Evolutionary conservation across 176 grass and related monocot species (phyloP).

Genomic region (Rhynchospora tenuis): DNA sequence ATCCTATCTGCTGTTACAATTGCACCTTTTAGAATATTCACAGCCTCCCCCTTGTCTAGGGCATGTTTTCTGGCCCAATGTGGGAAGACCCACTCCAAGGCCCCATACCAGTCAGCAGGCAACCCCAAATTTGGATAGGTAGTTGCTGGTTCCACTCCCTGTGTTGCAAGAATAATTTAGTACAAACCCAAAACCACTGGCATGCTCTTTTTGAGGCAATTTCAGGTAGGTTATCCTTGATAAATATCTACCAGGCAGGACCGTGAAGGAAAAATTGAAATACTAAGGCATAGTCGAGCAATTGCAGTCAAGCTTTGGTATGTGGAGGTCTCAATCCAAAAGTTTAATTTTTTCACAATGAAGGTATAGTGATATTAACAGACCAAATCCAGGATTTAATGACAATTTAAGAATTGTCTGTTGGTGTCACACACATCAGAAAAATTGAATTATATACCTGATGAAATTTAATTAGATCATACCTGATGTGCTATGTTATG

Average conservation of each 20-base stretch:
- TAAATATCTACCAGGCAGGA: neutral
- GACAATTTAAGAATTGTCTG: neutral
- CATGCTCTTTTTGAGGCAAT: neutral
- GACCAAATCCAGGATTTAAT: neutral
- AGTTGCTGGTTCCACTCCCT: conserved; percentile 91
- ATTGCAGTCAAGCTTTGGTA: no score
- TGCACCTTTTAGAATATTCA: conserved; percentile 96
- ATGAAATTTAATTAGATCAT: conserved; percentile 4
- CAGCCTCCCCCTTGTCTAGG: conserved; percentile 83
- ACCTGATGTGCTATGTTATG: conserved; percentile 99
- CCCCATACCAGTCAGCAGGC: conserved; percentile 81
- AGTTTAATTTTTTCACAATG: neutral
- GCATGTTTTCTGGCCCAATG: conserved; percentile 86
- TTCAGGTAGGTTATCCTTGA: neutral
- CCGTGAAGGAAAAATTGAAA: neutral
- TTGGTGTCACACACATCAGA: neutral
- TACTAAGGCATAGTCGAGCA: neutral
- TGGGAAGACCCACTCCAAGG: conserved; percentile 97
- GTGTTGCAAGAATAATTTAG: conserved; percentile 1
- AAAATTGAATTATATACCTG: neutral
- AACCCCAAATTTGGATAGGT: conserved; percentile 81
- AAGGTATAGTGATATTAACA: neutral
- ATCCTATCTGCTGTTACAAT: conserved; percentile 92
- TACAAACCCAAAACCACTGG: neutral
- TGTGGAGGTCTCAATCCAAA: neutral